These are phyloP conservation scores for Pestalotiopsis sp. DNA, from an alignment of 2,329 filamentous ascomycete genomes.

Conservation along the genomic window DNA sequence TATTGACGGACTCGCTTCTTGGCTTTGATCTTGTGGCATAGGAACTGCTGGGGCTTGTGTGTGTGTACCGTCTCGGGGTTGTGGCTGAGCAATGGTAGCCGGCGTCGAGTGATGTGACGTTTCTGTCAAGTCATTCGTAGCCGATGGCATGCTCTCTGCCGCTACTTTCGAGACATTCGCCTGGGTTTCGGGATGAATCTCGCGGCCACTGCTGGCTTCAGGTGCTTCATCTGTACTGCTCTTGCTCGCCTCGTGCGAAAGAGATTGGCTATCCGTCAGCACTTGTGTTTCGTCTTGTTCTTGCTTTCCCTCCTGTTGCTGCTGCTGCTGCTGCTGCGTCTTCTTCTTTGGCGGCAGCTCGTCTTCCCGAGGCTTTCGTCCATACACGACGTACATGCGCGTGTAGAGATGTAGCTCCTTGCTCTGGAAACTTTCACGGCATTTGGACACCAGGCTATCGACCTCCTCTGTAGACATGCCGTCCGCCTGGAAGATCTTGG, in stretches of 20 bases:
- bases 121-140: too few relatives aligned
- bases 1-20: too few relatives aligned
- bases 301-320: neutral
- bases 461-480: conserved; percentile 9
- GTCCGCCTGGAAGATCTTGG: conserved; percentile 9
- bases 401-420: conserved; percentile 8
- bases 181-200: too few relatives aligned
- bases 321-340: neutral
- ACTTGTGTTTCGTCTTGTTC: neutral
- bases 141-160: too few relatives aligned
- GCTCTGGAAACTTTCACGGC: conserved; percentile 1
- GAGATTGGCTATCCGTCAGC: neutral
- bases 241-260: neutral
- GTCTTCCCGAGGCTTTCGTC: conserved; percentile 6
- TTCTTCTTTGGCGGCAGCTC: neutral
- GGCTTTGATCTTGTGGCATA: too few relatives aligned
- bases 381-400: conserved; percentile 9
- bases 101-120: too few relatives aligned
- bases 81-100: too few relatives aligned
- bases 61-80: too few relatives aligned
- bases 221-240: too few relatives aligned
- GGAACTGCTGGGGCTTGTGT: too few relatives aligned
- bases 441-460: neutral
- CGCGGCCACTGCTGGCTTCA: too few relatives aligned
- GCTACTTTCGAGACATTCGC: too few relatives aligned